Percentiles rank a stretch among this genome's conserved stretches.
Evolutionary conservation across 371 early-diverging fungal species (phyloP).

Genomic region (Mucor lusitanicus): DNA sequence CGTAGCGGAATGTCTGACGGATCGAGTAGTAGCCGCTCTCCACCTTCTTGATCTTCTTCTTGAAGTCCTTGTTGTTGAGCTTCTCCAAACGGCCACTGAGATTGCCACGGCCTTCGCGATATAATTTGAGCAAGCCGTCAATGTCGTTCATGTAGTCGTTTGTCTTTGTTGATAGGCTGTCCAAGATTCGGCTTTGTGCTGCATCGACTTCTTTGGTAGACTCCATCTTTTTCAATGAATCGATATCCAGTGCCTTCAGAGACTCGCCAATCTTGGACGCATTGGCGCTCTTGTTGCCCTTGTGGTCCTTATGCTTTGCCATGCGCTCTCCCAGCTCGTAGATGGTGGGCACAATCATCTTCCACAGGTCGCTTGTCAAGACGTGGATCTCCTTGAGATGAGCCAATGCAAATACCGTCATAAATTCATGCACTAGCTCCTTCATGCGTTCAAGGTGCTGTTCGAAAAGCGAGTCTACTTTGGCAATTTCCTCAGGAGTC

Average conservation of each 20-base stretch:
- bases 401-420: slow-evolving; percentile 30
- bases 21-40: slow-evolving; percentile 40
- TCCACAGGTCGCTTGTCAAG: slow-evolving; percentile 38
- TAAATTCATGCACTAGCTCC: slow-evolving; percentile 18
- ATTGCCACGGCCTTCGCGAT: slow-evolving; percentile 46
- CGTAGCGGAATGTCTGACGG: slow-evolving; percentile 29
- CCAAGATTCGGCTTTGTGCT: slow-evolving; percentile 36
- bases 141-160: slow-evolving; percentile 41
- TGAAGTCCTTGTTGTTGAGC: slow-evolving; percentile 68
- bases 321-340: slow-evolving; percentile 44
- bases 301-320: slow-evolving; percentile 12
- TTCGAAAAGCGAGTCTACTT: slow-evolving; percentile 56
- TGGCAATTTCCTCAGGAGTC: slow-evolving; percentile 33
- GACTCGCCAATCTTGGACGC: not conserved
- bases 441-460: slow-evolving; percentile 47
- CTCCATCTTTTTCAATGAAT: slow-evolving; percentile 14
- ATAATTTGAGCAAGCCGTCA: slow-evolving; percentile 49
- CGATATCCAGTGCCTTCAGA: slow-evolving; percentile 2
- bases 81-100: slow-evolving; percentile 61
- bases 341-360: slow-evolving; percentile 40
- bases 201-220: slow-evolving; percentile 35
- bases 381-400: slow-evolving; percentile 29
- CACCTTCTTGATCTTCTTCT: slow-evolving; percentile 61
- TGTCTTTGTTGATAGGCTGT: slow-evolving; percentile 24
- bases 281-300: slow-evolving; percentile 6